Conservation (phyloP, 2,329 filamentous ascomycete genomes). For the Ophiostoma perfectum region DNA sequence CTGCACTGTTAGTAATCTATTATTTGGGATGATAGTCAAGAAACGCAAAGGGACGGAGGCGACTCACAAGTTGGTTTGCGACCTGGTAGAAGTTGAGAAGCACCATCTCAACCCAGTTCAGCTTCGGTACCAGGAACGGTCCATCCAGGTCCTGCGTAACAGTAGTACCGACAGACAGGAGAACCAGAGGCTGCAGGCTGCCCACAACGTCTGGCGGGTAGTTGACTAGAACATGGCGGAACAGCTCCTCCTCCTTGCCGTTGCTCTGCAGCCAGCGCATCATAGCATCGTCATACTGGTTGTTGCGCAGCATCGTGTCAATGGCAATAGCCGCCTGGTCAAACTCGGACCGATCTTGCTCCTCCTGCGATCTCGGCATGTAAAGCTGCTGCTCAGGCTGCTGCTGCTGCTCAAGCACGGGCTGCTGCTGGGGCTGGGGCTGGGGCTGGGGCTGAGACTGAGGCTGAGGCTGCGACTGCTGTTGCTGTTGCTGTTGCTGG, state of each 20-base stretch:
- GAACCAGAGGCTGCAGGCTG: slow-evolving; percentile 54
- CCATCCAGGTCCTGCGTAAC: slow-evolving; percentile 55
- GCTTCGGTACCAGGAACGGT: slow-evolving; percentile 49
- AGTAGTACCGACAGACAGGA: slow-evolving; percentile 60
- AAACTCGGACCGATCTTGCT: slow-evolving; percentile 49
- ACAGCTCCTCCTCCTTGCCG: slow-evolving; percentile 55
- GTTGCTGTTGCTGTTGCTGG: slow-evolving; percentile 24
- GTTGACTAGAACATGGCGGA: slow-evolving; percentile 50
- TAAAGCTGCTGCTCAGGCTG: slow-evolving; percentile 29
- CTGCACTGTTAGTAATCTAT: slow-evolving; percentile 31
- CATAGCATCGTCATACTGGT: slow-evolving; percentile 57
- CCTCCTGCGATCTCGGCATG: slow-evolving; percentile 39
- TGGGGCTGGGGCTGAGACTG: slow-evolving; percentile 17
- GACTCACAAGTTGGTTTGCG: slow-evolving; percentile 48
- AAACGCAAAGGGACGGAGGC: too few relatives aligned
- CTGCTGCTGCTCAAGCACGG: slow-evolving; percentile 24
- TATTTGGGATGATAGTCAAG: too few relatives aligned
- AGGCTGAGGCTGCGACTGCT: slow-evolving; percentile 15
- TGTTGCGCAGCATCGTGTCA: slow-evolving; percentile 55
- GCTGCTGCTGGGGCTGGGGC: slow-evolving; percentile 21
- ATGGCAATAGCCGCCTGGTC: slow-evolving; percentile 53
- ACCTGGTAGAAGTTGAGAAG: slow-evolving; percentile 49
- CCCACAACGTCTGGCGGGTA: slow-evolving; percentile 50
- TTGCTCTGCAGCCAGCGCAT: slow-evolving; percentile 61
- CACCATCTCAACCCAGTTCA: slow-evolving; percentile 57